Percentiles rank a stretch among this genome's conserved stretches.
Conservation (phyloP, 2,329 filamentous ascomycete genomes). For the Alternaria panax region DNA sequence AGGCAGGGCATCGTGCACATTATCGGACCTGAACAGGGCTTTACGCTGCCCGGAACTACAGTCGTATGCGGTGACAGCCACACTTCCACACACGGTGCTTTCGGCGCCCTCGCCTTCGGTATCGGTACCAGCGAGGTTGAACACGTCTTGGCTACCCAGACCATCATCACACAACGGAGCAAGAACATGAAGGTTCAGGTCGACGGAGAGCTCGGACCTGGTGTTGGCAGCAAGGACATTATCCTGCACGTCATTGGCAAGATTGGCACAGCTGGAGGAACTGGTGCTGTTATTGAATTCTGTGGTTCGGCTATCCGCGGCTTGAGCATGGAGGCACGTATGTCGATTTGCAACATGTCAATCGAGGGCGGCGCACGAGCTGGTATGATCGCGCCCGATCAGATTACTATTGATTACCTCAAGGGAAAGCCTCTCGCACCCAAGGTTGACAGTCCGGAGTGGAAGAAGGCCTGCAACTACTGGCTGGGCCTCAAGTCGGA, state of each 20-base stretch:
- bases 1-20: constrained; percentile 98
- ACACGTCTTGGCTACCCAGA: constrained; percentile 96
- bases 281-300: constrained; percentile 94
- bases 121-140: constrained; percentile 99
- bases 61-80: constrained; percentile 98
- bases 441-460: constrained; percentile 81
- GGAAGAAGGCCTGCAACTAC: constrained; percentile 86
- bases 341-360: constrained; percentile 99
- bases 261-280: constrained; percentile 95
- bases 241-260: constrained; percentile 90
- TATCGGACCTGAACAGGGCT: constrained; percentile 97
- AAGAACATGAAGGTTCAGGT: constrained; percentile 99
- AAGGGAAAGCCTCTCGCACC: constrained; percentile 90
- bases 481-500: constrained; percentile 90
- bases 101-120: constrained; percentile 92
- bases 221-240: constrained; percentile 95
- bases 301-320: constrained; percentile 90
- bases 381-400: constrained; percentile 95
- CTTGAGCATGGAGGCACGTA: constrained; percentile 94
- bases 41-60: constrained; percentile 95
- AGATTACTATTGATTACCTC: constrained; percentile 93
- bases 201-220: constrained; percentile 85
- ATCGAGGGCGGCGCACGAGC: constrained; percentile 95
- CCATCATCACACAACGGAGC: constrained; percentile 89
- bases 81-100: constrained; percentile 97